phyloP scores from a whole-genome alignment of 495 filamentous ascomycete genomes.

The Trypethelium eluteriae region DNA sequence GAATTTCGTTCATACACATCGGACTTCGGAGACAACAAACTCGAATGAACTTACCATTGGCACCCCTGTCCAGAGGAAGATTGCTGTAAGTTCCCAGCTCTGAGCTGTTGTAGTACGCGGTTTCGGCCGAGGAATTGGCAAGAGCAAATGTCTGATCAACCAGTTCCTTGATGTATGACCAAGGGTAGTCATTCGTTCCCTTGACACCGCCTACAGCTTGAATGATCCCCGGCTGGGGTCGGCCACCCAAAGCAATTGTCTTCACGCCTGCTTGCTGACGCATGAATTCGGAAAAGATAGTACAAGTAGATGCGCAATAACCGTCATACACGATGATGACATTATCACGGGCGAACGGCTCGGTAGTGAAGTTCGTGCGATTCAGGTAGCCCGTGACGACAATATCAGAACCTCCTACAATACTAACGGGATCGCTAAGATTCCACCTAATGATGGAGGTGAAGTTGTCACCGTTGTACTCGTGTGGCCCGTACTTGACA shows the following conservation, averaged over 20 bases:
- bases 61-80: slow-evolving; percentile 12
- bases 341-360: slow-evolving; percentile 32
- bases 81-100: slow-evolving; percentile 17
- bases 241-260: slow-evolving; percentile 54
- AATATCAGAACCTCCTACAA: slow-evolving; percentile 24
- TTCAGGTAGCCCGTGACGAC: slow-evolving; percentile 35
- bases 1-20: background rate
- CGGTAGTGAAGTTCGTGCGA: slow-evolving; percentile 33
- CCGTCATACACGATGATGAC: slow-evolving; percentile 45
- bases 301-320: slow-evolving; percentile 58
- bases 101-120: slow-evolving; percentile 19
- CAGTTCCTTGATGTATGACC: slow-evolving; percentile 15
- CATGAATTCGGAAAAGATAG: slow-evolving; percentile 51
- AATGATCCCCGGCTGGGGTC: slow-evolving; percentile 49
- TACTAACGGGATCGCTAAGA: slow-evolving; percentile 23
- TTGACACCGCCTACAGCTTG: slow-evolving; percentile 57
- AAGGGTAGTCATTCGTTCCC: slow-evolving; percentile 34
- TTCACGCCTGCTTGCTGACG: slow-evolving; percentile 49
- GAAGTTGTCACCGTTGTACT: slow-evolving; percentile 18
- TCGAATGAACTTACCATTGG: background rate
- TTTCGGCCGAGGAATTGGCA: slow-evolving; percentile 12
- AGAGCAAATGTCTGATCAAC: slow-evolving; percentile 14
- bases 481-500: slow-evolving; percentile 19
- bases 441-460: slow-evolving; percentile 22
- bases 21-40: background rate